phyloP scores from a whole-genome alignment of 805 yeast species.

The Metschnikowia rubicola region DNA sequence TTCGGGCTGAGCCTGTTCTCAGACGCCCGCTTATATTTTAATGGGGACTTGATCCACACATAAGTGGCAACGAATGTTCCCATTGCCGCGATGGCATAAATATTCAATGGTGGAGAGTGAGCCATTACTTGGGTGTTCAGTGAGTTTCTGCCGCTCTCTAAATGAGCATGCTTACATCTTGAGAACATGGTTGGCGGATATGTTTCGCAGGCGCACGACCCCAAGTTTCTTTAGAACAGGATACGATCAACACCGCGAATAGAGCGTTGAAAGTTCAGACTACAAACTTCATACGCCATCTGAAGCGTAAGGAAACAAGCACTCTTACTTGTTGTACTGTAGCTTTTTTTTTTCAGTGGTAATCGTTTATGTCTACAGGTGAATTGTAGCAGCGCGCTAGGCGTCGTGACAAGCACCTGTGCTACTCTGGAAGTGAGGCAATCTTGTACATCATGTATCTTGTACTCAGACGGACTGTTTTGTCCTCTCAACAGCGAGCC shows the following conservation, averaged over 20 bases:
- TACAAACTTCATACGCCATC: no score
- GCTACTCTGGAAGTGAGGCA: no score
- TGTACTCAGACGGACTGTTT: background rate
- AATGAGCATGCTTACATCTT: slow-evolving; percentile 1
- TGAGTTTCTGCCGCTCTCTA: background rate
- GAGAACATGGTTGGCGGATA: slow-evolving; percentile 17
- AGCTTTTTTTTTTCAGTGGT: no score
- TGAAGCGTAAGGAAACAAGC: no score
- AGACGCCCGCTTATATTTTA: slow-evolving; percentile 38
- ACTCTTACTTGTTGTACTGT: no score
- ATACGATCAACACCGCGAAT: no score
- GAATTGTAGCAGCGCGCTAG: no score
- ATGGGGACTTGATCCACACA: slow-evolving; percentile 38
- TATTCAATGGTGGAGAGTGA: slow-evolving; percentile 40
- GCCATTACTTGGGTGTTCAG: slow-evolving; percentile 12
- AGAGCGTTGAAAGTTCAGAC: no score
- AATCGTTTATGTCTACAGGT: no score
- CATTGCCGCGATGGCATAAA: slow-evolving; percentile 42
- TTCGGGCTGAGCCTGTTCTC: slow-evolving; percentile 45
- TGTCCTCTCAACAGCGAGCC: slow-evolving; percentile 6
- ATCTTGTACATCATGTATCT: no score
- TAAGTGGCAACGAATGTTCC: slow-evolving; percentile 38
- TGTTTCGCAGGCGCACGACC: slow-evolving; percentile 14
- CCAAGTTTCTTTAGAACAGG: background rate
- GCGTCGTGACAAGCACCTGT: no score